These are phyloP conservation scores for Paecilomyces formosus DNA, from an alignment of 2,329 filamentous ascomycete genomes.

Conservation along the genomic window DNA sequence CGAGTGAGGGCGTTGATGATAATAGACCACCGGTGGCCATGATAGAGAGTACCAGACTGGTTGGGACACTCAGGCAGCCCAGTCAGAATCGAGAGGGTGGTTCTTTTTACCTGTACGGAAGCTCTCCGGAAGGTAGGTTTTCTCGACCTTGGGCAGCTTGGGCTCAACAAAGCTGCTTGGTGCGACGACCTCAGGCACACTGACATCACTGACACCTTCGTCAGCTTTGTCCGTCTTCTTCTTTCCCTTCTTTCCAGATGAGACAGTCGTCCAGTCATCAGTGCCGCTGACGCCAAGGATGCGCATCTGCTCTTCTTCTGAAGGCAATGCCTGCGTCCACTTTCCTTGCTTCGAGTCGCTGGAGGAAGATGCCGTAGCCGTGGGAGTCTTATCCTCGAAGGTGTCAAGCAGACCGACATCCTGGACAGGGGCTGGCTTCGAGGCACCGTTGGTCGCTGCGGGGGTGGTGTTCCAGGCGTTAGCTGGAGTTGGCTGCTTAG, in stretches of 20 bases:
- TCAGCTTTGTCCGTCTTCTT: slow-evolving; percentile 36
- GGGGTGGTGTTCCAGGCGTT: slow-evolving; percentile 46
- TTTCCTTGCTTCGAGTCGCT: slow-evolving; percentile 20
- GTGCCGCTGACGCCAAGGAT: slow-evolving; percentile 41
- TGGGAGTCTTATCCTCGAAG: slow-evolving; percentile 24
- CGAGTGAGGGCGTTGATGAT: slow-evolving; percentile 1
- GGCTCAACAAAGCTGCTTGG: slow-evolving; percentile 20
- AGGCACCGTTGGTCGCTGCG: slow-evolving; percentile 13
- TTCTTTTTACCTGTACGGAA: slow-evolving; percentile 27
- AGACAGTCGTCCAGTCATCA: slow-evolving; percentile 55
- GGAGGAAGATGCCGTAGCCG: slow-evolving; percentile 1
- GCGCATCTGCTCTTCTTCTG: slow-evolving; percentile 56
- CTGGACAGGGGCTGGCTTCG: slow-evolving; percentile 10
- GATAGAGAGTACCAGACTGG: not conserved
- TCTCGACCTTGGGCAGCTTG: slow-evolving; percentile 23
- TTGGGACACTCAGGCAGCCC: slow-evolving; percentile 25
- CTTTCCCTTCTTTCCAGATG: slow-evolving; percentile 49
- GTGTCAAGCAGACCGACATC: slow-evolving; percentile 34
- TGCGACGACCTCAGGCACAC: slow-evolving; percentile 26
- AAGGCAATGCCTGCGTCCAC: slow-evolving; percentile 44
- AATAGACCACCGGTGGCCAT: slow-evolving; percentile 1
- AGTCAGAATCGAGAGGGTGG: slow-evolving; percentile 39
- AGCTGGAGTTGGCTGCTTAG: slow-evolving; percentile 37
- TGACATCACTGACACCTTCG: slow-evolving; percentile 39
- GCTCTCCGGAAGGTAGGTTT: slow-evolving; percentile 26